A percentile compares a stretch with the other conserved stretches of the same genome.
Evolutionary conservation across 352 stramenopile genomes (phyloP).

Genomic region (Phytophthora macrochlamydospora): DNA sequence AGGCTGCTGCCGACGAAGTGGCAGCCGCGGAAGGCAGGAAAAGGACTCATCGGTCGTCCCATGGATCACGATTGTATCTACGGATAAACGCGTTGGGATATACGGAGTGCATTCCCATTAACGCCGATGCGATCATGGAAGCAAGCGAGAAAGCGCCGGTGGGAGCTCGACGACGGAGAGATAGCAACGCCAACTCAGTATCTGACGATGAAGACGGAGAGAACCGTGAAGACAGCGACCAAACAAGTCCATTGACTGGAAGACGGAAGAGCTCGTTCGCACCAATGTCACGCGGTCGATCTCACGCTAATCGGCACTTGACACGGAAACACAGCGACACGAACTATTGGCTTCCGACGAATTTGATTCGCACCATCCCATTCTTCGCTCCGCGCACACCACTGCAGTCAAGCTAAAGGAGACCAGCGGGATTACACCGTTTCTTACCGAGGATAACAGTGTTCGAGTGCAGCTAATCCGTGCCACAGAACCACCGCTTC

Average conservation of each 20-base stretch:
- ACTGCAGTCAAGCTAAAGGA: slow-evolving; percentile 81
- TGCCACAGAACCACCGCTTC: slow-evolving; percentile 69
- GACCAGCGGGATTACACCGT: slow-evolving; percentile 65
- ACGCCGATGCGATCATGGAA: slow-evolving; percentile 56
- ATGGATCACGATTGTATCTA: slow-evolving; percentile 62
- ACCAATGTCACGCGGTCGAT: slow-evolving; percentile 4
- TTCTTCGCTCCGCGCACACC: slow-evolving; percentile 80
- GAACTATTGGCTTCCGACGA: slow-evolving; percentile 81
- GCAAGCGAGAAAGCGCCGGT: slow-evolving; percentile 52
- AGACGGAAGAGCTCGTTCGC: slow-evolving; percentile 6
- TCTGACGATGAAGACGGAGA: slow-evolving; percentile 42
- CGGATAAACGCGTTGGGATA: slow-evolving; percentile 76
- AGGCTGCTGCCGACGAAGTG: slow-evolving; percentile 28
- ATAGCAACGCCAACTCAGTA: slow-evolving; percentile 32
- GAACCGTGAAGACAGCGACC: slow-evolving; percentile 17
- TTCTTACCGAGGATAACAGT: slow-evolving; percentile 75
- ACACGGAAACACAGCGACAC: slow-evolving; percentile 1
- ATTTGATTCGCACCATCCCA: slow-evolving; percentile 77
- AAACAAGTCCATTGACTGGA: slow-evolving; percentile 16
- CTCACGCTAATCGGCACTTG: slow-evolving; percentile 5
- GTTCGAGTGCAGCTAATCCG: slow-evolving; percentile 81
- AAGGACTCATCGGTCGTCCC: slow-evolving; percentile 16
- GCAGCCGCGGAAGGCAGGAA: slow-evolving; percentile 32
- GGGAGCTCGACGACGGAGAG: slow-evolving; percentile 41
- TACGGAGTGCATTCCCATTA: slow-evolving; percentile 76